Evolutionary conservation across 176 grass and related monocot genomes (phyloP), one percentile per base, ranked within the genome.

Genomic region (Rhynchospora breviuscula): DNA sequence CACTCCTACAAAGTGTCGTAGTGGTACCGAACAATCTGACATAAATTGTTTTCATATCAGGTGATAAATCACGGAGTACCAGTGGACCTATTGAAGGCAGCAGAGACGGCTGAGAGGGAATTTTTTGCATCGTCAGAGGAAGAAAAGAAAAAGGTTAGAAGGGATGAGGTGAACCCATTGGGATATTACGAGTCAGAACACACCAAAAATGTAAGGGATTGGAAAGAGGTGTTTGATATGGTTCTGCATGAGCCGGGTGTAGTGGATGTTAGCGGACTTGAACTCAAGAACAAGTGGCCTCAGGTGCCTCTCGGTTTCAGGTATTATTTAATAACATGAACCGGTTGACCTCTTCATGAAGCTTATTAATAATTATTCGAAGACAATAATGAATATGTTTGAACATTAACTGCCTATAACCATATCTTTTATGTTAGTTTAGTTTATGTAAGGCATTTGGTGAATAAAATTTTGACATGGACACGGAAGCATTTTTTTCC

Each of bases 221-320:
- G 94, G 94, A 97, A 97, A 89, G 94, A 97, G 88, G 94, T 94
- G 65, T 88, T 89, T 72, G 94, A 97, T 77, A 15, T 97, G 48
- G 57, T 93, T 12, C 63, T 91, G 0, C 58, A 56, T n/a, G 66
- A 92, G 19, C 83, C 76, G 8, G 13, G 58, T 0, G 17, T 14
- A 14, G 35, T 51, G 68, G 22, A 64, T 56, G 91, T 81, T 18
- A 84, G 80, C n/a, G 79, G 61, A 59, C 71, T 92, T 18, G 83
- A 86, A 81, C 76, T 94, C 44, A 40, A 67, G 23, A 97, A 94
- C 88, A 94, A 79, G 87, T 97, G 92, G 90, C 94, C 94, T 1
- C 22, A 82, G 23, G 62, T 88, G 8, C 70, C 93, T 22, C 88
- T 63, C 0, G 83, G 84, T 12, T 97, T 94, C 81, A 97, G 87